These are phyloP conservation scores for Hymenoscyphus repandus DNA, from an alignment of 2,329 filamentous ascomycete species.

Conservation along the genomic window DNA sequence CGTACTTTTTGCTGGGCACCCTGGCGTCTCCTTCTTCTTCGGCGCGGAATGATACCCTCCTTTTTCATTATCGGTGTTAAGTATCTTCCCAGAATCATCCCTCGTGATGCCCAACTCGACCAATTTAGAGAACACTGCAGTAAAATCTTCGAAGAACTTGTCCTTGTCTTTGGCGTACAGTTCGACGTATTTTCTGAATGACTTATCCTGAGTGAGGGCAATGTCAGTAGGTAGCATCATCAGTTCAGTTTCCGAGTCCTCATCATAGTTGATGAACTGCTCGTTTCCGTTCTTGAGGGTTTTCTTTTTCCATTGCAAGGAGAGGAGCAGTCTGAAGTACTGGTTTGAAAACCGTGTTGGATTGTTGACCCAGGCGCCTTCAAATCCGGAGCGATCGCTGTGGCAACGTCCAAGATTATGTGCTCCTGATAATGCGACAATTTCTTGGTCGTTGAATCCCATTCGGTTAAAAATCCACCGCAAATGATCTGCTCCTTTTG, in stretches of 20 bases:
- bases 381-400: conserved; percentile 49
- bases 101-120: conserved; percentile 55
- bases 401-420: conserved; percentile 54
- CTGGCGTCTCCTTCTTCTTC: conserved; percentile 43
- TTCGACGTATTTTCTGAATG: conserved; percentile 52
- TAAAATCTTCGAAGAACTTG: conserved; percentile 55
- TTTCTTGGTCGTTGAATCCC: conserved; percentile 57
- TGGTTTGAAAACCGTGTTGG: conserved; percentile 55
- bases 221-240: conserved; percentile 66
- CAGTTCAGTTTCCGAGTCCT: conserved; percentile 47
- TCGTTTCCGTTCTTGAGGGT: conserved; percentile 45
- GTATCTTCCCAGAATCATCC: conserved; percentile 46
- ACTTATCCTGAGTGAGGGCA: conserved; percentile 47
- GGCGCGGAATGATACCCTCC: conserved; percentile 53
- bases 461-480: conserved; percentile 53
- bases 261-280: conserved; percentile 56
- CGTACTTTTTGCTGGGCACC: conserved; percentile 29
- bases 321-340: conserved; percentile 49
- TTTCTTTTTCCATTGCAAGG: conserved; percentile 49
- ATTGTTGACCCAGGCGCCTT: conserved; percentile 54
- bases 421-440: conserved; percentile 50
- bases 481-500: conserved; percentile 49
- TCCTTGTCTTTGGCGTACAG: conserved; percentile 57
- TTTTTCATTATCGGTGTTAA: conserved; percentile 51
- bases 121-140: conserved; percentile 53